Evolutionary conservation across 257 asterid species (phyloP), one percentile per base, ranked within the genome.

Genomic region (Primulina eburnea): DNA sequence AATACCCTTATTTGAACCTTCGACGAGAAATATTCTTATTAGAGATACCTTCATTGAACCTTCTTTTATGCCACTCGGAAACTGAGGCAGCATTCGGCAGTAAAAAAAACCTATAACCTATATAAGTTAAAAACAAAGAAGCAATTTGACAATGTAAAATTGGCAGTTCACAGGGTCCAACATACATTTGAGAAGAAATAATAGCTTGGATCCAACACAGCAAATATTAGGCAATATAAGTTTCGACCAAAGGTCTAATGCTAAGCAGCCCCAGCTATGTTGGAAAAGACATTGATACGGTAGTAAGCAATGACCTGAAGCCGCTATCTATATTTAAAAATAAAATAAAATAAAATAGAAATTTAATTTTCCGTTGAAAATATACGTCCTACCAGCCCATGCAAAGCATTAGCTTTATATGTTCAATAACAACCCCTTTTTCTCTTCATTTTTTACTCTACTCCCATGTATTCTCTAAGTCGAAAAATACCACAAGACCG

Each of bases 251-350:
- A 57, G 71, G 71, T 67, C 65, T 68, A 69, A 64, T 62, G 70
- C 81, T 76, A 78, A 40, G 57, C 80, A 80, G 82, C 77, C 84
- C 87, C 85, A 80, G 71, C 77, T 70, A 56, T 74, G 81, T 72
- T 71, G 85, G 86, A 80, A 80, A 80, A 81, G 82, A 62, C 69
- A 59, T 58, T 75, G 70, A 29, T 37, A 33, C 67, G 69, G 68
- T 52, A 73, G 73, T 75, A 79, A 69, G 67, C 56, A 71, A 59
- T 60, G 60, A 78, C 63, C 80, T 77, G 77, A 67, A 82, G 82
- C 81, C 82, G 58, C 84, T 70, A 56, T 38, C 68, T 35, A 64
- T 70, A 34, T 60, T 62, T 40, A 76, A 29, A 56, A 30, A 74
- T 32, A 71, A 61, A 67, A 65, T 10, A 10, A 38, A 38, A 38